phyloP scores from a whole-genome alignment of 2,329 filamentous ascomycete genomes.

The Claviceps fusiformis region DNA sequence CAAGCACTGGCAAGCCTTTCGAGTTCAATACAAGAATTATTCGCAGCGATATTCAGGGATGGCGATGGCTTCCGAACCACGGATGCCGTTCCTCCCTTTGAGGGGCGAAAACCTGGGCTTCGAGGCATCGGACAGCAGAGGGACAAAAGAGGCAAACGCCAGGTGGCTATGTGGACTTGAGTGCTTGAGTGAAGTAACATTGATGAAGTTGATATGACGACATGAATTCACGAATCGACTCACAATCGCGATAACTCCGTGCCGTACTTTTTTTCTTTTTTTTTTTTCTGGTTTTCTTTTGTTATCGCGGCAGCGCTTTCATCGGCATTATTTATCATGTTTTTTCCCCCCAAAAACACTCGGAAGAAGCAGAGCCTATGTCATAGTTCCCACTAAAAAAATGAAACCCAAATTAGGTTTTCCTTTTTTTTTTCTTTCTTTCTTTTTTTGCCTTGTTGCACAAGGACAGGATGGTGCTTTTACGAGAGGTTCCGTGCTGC shows the following conservation, averaged over 20 bases:
- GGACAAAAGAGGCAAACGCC: slow-evolving; percentile 1
- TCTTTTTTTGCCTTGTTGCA: neutral
- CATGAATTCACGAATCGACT: neutral
- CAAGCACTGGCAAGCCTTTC: slow-evolving; percentile 62
- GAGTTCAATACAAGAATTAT: slow-evolving; percentile 54
- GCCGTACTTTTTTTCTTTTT: neutral
- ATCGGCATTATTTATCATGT: neutral
- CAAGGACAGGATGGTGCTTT: neutral
- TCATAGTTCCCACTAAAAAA: neutral
- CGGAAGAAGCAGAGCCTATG: neutral
- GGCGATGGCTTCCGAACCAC: slow-evolving; percentile 50
- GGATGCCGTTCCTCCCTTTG: slow-evolving; percentile 15
- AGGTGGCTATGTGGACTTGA: slow-evolving; percentile 2
- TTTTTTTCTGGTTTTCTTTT: neutral
- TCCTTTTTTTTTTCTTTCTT: neutral
- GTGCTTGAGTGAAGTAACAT: neutral
- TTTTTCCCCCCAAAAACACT: neutral
- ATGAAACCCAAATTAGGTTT: neutral
- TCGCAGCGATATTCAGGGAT: slow-evolving; percentile 60
- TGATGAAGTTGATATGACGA: slow-evolving; percentile 1
- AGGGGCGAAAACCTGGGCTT: slow-evolving; percentile 9
- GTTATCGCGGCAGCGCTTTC: neutral
- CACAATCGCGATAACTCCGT: neutral
- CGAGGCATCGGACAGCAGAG: slow-evolving; percentile 4
- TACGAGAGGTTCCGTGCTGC: neutral